Evolutionary conservation across 2,329 filamentous ascomycete species (phyloP), one percentile per base, ranked within the genome.

Genomic region (Ceratocystiopsis minuta): DNA sequence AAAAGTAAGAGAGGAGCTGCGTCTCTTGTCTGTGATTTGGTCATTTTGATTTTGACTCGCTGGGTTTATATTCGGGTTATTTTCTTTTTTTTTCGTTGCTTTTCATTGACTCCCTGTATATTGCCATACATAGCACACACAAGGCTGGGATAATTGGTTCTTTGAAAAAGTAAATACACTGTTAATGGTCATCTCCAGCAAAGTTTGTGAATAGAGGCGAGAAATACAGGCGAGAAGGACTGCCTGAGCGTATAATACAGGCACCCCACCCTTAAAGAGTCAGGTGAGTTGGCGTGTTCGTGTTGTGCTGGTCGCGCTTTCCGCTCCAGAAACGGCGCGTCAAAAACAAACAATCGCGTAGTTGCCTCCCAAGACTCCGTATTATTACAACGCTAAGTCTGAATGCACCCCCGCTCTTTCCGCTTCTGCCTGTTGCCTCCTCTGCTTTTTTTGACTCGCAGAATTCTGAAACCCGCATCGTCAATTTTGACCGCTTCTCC

Each of bases 241-340:
- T n/a, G n/a, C n/a, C n/a, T n/a, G n/a, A n/a, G n/a, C n/a, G n/a
- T 18, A 11, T 20, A 18, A 12, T n/a, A 16, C 24, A n/a, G n/a
- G n/a, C n/a, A n/a, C 24, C 24, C 24, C 34, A 17, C 9, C 6
- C 40, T 46, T 45, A 32, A 48, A 45, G 5, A 28, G 39, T 43
- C 49, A 51, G 12, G 41, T 51, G 49, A 46, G 35, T 48, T 51
- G 49, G 49, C 49, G 48, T 48, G 38, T 31, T 20, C 4, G 17
- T 0, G n/a, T 48, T 47, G 43, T 49, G 36, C 44, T 43, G 16
- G 45, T 49, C 48, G 48, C 48, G 48, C 48, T 45, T 48, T 46
- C 45, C 39, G 9, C 31, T 37, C 38, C 13, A n/a, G 35, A 38
- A 31, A 36, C 24, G 24, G 37, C 47, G 49, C 49, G 49, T 50